phyloP scores from a whole-genome alignment of 2,329 filamentous ascomycete species.

The Paecilomyces dactylethromorphus region DNA sequence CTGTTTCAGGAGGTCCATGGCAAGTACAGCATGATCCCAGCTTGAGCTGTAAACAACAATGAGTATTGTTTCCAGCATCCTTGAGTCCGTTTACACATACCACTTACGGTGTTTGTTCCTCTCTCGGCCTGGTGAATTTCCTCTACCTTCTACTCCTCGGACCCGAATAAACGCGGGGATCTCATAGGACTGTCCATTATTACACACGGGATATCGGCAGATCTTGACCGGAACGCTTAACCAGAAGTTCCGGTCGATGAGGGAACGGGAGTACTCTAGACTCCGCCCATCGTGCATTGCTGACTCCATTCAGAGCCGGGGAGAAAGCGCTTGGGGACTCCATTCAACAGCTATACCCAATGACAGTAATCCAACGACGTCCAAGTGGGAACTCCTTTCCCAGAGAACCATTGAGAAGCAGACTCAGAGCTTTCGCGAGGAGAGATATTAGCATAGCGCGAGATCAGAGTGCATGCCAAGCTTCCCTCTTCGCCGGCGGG shows the following conservation, averaged over 20 bases:
- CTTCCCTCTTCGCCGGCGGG: conserved; percentile 5
- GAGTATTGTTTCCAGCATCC: no score
- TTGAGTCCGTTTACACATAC: no score
- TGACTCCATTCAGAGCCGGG: neutral
- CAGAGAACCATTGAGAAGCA: neutral
- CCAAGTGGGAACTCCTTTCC: neutral
- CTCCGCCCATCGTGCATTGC: neutral
- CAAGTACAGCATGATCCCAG: no score
- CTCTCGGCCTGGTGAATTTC: neutral
- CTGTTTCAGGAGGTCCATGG: no score
- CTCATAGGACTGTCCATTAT: neutral
- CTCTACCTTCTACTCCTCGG: neutral
- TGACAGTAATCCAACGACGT: neutral
- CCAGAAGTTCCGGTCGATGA: neutral
- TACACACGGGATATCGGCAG: neutral
- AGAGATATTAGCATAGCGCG: neutral
- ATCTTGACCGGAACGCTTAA: neutral
- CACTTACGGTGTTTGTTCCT: neutral
- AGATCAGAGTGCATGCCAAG: conserved; percentile 14
- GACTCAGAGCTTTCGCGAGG: conserved; percentile 4
- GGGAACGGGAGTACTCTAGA: neutral
- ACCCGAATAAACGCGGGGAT: neutral
- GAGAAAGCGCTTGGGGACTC: neutral
- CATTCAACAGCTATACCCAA: neutral
- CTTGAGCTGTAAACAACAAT: no score